Percentiles rank a stretch among this genome's conserved stretches.
Conservation (phyloP, 2,329 filamentous ascomycete genomes). For the Paraconiothyrium sp. region DNA sequence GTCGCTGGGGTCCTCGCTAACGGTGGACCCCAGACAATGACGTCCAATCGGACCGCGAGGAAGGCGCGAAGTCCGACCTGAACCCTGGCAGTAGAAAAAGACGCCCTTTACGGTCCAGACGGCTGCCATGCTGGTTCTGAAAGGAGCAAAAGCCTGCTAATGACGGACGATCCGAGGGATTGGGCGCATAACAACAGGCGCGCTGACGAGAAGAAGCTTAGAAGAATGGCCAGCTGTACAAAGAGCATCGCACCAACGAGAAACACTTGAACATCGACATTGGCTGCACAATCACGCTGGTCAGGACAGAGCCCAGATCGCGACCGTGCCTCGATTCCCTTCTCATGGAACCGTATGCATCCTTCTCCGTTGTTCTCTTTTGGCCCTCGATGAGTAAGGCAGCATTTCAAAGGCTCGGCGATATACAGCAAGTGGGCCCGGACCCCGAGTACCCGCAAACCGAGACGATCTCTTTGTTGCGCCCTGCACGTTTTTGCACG, state of each 20-base stretch:
- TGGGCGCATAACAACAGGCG: background rate
- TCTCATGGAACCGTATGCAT: background rate
- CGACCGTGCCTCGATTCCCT: background rate
- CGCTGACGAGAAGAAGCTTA: background rate
- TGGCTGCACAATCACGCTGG: background rate
- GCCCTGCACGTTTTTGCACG: background rate
- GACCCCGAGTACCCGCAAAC: slow-evolving; percentile 9
- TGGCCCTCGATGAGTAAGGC: background rate
- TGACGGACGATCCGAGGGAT: background rate
- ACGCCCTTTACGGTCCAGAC: background rate
- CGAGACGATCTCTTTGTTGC: slow-evolving; percentile 8
- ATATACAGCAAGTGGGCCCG: slow-evolving; percentile 1
- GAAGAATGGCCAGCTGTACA: background rate
- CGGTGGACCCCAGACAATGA: background rate
- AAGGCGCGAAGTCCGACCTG: slow-evolving; percentile 29
- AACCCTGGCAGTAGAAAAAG: background rate
- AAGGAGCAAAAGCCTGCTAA: background rate
- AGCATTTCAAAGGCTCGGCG: slow-evolving; percentile 3
- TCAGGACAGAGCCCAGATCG: background rate
- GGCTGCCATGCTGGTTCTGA: slow-evolving; percentile 2
- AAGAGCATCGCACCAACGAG: background rate
- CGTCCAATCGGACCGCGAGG: slow-evolving; percentile 42
- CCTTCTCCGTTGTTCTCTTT: slow-evolving; percentile 5
- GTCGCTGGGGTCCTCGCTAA: slow-evolving; percentile 17
- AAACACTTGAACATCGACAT: background rate